Percentiles rank a stretch among this genome's conserved stretches.
Evolutionary conservation across 208 protist genomes (phyloP).

Genomic region (Porcisia hertigi): DNA sequence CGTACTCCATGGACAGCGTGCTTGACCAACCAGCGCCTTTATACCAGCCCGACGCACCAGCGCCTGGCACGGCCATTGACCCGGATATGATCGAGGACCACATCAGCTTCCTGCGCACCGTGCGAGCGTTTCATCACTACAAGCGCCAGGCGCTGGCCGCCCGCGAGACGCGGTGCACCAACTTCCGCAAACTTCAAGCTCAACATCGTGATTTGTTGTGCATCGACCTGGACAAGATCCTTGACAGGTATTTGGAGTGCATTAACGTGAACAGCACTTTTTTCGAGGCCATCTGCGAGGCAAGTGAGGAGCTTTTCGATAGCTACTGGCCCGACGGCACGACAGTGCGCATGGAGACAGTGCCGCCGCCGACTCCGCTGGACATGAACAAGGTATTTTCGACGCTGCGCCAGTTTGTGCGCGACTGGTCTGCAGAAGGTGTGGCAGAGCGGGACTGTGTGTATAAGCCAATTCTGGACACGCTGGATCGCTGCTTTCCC

Average conservation of each 20-base stretch:
- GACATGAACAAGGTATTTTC: slow-evolving; percentile 96
- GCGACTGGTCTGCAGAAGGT: slow-evolving; percentile 95
- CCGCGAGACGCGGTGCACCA: slow-evolving; percentile 71
- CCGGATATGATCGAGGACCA: slow-evolving; percentile 87
- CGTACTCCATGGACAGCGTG: slow-evolving; percentile 35
- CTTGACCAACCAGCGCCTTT: slow-evolving; percentile 11
- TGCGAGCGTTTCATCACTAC: slow-evolving; percentile 81
- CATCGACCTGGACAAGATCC: slow-evolving; percentile 81
- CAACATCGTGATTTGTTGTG: slow-evolving; percentile 70
- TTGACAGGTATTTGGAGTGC: slow-evolving; percentile 71
- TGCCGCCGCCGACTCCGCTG: slow-evolving; percentile 78
- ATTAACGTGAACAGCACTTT: slow-evolving; percentile 84
- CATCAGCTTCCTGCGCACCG: slow-evolving; percentile 85
- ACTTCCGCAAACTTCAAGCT: slow-evolving; percentile 83
- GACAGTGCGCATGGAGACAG: slow-evolving; percentile 58
- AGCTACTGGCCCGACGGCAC: slow-evolving; percentile 90
- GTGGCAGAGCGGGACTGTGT: slow-evolving; percentile 87
- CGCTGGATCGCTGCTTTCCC: slow-evolving; percentile 78
- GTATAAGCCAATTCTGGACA: slow-evolving; percentile 90
- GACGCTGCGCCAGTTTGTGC: slow-evolving; percentile 95
- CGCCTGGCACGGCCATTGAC: slow-evolving; percentile 32
- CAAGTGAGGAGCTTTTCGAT: slow-evolving; percentile 83
- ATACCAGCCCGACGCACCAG: slow-evolving; percentile 37
- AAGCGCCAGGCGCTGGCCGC: slow-evolving; percentile 65
- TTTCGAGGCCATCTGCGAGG: slow-evolving; percentile 83